Base-by-base conservation (phyloP, 169 alveolate genomes). In the Nephromyces sp. region DNA sequence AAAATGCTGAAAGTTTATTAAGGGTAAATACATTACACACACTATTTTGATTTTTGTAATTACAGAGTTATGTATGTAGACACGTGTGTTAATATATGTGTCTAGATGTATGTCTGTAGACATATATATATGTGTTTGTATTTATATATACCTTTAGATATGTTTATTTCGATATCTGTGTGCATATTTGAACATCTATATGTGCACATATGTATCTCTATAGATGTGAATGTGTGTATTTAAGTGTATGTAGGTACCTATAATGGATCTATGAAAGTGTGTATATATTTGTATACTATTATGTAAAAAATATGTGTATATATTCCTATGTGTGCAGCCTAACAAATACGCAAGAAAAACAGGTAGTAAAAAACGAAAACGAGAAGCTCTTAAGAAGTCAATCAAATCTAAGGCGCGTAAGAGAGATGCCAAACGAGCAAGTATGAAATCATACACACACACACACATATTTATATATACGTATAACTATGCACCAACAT, bases 141-240 rank as follows among this genome's bases (percentile, higher is more conserved):
- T 43, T 15, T n/a, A 43, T n/a, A n/a, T 43, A 43, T 15, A 43
- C 15, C 57, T n/a, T 43, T 43, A 15, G 57, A 43, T 43, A 43
- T n/a, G 57, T 43, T 15, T n/a, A 43, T 43, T 15, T n/a, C n/a
- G n/a, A n/a, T 43, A 43, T 43, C 15, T 43, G n/a, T 43, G n/a
- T 43, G n/a, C n/a, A 43, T 65, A 1, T 31, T 0, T 33, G 35
- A 69, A 53, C 75, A 78, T 29, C 1, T 51, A 6, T 72, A 32
- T 27, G 6, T 33, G 8, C 78, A 69, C 1, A 27, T 21, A 51
- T 52, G 34, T 31, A 43, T 33, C 29, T 68, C 69, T 52, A 69
- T 79, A 78, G 72, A 79, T 28, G 69, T 69, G 70, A 70, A 78
- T 6, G 75, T 21, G 25, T 22, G 32, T 5, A 70, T 8, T 2